Evolutionary conservation across 2,329 filamentous ascomycete species (phyloP), one percentile per base, ranked within the genome.

Genomic region (Ustilaginoidea virens): DNA sequence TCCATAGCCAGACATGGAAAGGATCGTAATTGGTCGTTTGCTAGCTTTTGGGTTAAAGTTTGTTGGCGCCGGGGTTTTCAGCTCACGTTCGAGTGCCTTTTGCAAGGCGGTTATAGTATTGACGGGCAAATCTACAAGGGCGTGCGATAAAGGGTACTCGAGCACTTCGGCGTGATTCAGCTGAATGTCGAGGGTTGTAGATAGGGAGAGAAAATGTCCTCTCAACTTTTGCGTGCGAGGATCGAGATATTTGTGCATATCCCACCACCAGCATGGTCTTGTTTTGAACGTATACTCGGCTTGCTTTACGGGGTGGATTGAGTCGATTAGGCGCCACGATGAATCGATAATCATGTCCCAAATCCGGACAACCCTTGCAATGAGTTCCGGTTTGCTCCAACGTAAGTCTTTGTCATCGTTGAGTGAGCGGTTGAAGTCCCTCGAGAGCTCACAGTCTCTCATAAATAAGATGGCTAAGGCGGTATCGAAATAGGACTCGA

Each of bases 251-350:
- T 48, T 51, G 35, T 52, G 44, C 20, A 53, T 45, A 22, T 55
- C 42, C 51, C 53, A 56, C 52, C 52, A 56, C 53, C 53, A 56
- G 25, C 51, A 55, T 1, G 53, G 53, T n/a, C 49, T 39, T 13
- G 39, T 40, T 18, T 38, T 44, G 36, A 55, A 55, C 6, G 32
- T 38, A 25, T 54, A 53, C 28, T 52, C 46, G 21, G 48, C 39
- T 23, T 48, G 39, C n/a, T 45, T 45, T 2, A 40, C 47, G 20
- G 51, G 48, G 26, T 51, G 52, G 12, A 55, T 33, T 1, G 47
- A 40, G 30, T 55, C 51, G 17, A 43, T 30, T 16, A 53, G 29
- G 25, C 55, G 52, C 46, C 47, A 53, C 11, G 50, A 45, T 5
- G 49, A 50, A 30, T 56, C 53, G 25, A 55, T 36, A 13, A 54